These are phyloP conservation scores for Seminavis robusta DNA, from an alignment of 108 stramenopile genomes.

Conservation along the genomic window DNA sequence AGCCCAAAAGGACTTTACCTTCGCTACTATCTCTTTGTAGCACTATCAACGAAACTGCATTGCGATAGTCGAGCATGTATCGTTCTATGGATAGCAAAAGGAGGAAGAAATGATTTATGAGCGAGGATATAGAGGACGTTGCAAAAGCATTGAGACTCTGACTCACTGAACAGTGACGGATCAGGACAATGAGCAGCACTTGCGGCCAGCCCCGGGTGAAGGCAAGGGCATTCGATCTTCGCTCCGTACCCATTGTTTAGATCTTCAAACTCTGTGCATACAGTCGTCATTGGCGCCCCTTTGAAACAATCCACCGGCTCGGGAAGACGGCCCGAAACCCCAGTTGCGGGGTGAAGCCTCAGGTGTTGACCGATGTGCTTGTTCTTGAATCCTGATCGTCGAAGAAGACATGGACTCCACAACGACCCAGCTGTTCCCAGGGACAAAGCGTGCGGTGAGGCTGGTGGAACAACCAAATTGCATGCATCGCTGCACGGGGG, in stretches of 20 bases:
- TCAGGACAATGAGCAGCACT: slow-evolving; percentile 27
- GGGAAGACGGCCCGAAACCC: slow-evolving; percentile 16
- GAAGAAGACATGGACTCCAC: slow-evolving; percentile 48
- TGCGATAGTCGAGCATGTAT: neutral
- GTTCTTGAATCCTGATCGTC: slow-evolving; percentile 43
- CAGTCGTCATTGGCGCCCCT: slow-evolving; percentile 25
- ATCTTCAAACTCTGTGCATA: slow-evolving; percentile 15
- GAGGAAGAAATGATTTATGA: too few relatives aligned
- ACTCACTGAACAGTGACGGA: slow-evolving; percentile 33
- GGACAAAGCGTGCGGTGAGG: too few relatives aligned
- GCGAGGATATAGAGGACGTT: too few relatives aligned
- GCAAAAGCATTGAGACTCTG: too few relatives aligned
- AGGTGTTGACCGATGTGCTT: slow-evolving; percentile 45
- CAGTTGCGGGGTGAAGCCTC: slow-evolving; percentile 40
- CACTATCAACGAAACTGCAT: slow-evolving; percentile 5
- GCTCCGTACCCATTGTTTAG: slow-evolving; percentile 36
- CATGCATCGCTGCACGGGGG: too few relatives aligned
- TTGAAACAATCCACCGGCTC: slow-evolving; percentile 10
- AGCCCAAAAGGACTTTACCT: slow-evolving; percentile 4
- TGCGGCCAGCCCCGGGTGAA: slow-evolving; percentile 40
- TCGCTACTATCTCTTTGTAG: slow-evolving; percentile 14
- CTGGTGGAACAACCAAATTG: too few relatives aligned
- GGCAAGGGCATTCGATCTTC: slow-evolving; percentile 46
- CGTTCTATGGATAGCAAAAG: too few relatives aligned
- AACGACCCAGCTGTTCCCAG: slow-evolving; percentile 50